Percentiles rank a stretch among this genome's conserved stretches.
These are phyloP conservation scores for Cryptosporidium meleagridis DNA, from an alignment of 169 alveolate genomes.

Conservation along the genomic window DNA sequence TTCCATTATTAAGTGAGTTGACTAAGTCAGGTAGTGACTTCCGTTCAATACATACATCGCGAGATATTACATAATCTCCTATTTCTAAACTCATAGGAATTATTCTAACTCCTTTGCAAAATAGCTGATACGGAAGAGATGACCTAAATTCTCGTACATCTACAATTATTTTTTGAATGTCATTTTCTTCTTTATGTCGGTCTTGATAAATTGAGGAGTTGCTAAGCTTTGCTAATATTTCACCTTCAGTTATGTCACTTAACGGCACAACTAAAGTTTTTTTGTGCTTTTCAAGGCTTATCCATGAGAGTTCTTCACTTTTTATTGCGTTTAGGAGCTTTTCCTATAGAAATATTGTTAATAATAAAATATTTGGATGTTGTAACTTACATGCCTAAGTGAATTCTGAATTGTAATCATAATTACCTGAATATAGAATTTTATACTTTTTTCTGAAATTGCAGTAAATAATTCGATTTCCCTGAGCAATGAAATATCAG, in stretches of 20 bases:
- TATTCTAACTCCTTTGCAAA: constrained; percentile 82
- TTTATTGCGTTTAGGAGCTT: constrained; percentile 16
- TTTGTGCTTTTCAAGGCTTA: constrained; percentile 58
- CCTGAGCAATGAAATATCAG: constrained; percentile 34
- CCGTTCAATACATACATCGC: constrained; percentile 87
- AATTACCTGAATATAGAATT: background rate
- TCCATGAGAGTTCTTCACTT: constrained; percentile 75
- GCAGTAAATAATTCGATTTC: constrained; percentile 62
- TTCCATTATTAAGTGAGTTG: constrained; percentile 81
- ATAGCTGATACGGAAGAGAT: constrained; percentile 84
- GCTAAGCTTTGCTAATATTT: constrained; percentile 18
- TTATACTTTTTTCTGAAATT: background rate
- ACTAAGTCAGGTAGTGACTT: constrained; percentile 83
- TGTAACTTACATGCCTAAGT: constrained; percentile 55
- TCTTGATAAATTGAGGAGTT: background rate
- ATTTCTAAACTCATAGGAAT: constrained; percentile 83
- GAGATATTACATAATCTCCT: constrained; percentile 87
- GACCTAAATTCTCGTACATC: constrained; percentile 85
- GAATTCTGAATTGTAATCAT: constrained; percentile 55
- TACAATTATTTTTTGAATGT: constrained; percentile 76
- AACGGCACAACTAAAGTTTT: constrained; percentile 74
- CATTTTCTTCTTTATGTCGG: background rate
- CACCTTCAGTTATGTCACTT: constrained; percentile 55
- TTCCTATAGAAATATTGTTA: constrained; percentile 7
- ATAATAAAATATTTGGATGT: background rate